A percentile compares a stretch with the other conserved stretches of the same genome.
Evolutionary conservation across 2,329 filamentous ascomycete species (phyloP).

Genomic region (Colletotrichum shisoi): DNA sequence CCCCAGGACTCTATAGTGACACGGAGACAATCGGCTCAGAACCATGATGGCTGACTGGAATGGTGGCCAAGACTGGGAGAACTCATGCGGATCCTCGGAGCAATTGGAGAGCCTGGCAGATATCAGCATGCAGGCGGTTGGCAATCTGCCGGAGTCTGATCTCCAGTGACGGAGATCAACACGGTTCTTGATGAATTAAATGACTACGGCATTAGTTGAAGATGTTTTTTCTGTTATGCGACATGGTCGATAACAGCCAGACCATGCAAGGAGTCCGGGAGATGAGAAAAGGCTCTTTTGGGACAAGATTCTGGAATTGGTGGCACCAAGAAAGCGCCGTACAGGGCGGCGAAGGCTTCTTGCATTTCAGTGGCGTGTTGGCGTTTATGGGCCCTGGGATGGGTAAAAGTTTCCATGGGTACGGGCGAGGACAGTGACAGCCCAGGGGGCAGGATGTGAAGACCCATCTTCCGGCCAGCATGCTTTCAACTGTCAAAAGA

Average conservation of each 20-base stretch:
- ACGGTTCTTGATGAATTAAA: conserved; percentile 35
- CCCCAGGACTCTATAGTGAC: conserved; percentile 45
- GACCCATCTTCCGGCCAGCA: neutral
- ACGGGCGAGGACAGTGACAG: neutral
- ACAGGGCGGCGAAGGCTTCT: conserved; percentile 28
- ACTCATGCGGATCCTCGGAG: conserved; percentile 63
- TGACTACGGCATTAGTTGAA: conserved; percentile 27
- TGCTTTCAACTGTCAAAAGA: neutral
- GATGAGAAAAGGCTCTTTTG: conserved; percentile 21
- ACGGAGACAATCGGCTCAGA: conserved; percentile 49
- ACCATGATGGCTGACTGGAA: conserved; percentile 48
- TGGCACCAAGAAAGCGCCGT: conserved; percentile 24
- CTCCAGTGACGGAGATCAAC: conserved; percentile 40
- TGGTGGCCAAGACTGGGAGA: conserved; percentile 60
- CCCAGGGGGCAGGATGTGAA: neutral
- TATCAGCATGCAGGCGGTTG: conserved; percentile 53
- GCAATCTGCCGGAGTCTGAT: conserved; percentile 52
- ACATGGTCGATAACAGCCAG: conserved; percentile 29
- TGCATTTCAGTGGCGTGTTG: conserved; percentile 33
- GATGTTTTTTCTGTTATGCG: conserved; percentile 22
- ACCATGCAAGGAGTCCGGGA: conserved; percentile 32
- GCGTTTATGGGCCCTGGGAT: conserved; percentile 29
- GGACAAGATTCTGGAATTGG: conserved; percentile 15
- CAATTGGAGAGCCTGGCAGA: conserved; percentile 61
- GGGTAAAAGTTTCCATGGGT: conserved; percentile 16